Evolutionary conservation across 441 rosid genomes (phyloP).

Genomic region (Kokia cookei): DNA sequence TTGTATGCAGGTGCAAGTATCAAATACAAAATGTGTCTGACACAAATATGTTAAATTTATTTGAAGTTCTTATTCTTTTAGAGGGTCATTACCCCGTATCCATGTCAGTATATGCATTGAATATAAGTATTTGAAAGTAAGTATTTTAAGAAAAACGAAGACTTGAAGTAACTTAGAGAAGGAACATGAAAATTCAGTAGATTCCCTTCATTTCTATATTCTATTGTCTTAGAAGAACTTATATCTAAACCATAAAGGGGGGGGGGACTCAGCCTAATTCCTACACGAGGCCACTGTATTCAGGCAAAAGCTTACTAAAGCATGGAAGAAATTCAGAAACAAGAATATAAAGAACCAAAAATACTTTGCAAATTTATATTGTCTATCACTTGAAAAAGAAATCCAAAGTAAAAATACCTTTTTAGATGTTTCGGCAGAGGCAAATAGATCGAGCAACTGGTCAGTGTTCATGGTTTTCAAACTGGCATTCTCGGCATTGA

Average conservation of each 20-base stretch:
- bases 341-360: neutral
- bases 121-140: too few species aligned
- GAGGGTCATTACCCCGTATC: neutral
- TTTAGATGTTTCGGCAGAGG: slow-evolving; percentile 66
- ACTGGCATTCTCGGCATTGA: slow-evolving; percentile 94
- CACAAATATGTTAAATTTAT: neutral
- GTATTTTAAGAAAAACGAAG: neutral
- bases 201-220: neutral
- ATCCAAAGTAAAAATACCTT: slow-evolving; percentile 44
- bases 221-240: neutral
- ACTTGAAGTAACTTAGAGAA: neutral
- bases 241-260: neutral
- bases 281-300: neutral
- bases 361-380: neutral
- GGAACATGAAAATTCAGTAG: neutral
- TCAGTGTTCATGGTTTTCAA: slow-evolving; percentile 98
- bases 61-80: neutral
- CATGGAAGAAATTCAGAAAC: neutral
- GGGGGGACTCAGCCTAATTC: neutral
- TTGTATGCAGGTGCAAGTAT: neutral
- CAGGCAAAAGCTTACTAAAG: neutral
- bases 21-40: neutral
- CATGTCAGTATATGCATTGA: neutral
- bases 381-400: neutral
- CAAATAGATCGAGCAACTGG: slow-evolving; percentile 95